phyloP scores from a whole-genome alignment of 768 basidiomycete genomes.

The Pulveroboletus sp. region DNA sequence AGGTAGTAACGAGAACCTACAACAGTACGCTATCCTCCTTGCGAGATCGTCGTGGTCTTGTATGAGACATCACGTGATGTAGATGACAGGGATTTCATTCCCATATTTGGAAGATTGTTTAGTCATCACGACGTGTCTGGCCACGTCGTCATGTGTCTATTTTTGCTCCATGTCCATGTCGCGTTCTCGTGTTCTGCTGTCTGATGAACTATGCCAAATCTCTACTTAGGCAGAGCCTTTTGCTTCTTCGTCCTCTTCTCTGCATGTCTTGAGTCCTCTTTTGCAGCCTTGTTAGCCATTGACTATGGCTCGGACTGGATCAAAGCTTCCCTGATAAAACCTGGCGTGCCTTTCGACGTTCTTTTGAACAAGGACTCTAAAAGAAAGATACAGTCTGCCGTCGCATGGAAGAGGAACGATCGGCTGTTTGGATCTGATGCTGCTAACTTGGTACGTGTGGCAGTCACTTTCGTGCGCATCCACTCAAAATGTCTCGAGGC shows the following conservation, averaged over 20 bases:
- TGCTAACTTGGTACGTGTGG: slow-evolving; percentile 67
- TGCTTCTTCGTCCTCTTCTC: slow-evolving; percentile 23
- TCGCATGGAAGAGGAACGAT: slow-evolving; percentile 90
- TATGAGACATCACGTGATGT: no score
- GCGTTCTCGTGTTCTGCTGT: slow-evolving; percentile 6
- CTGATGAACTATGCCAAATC: slow-evolving; percentile 21
- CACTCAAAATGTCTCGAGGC: slow-evolving; percentile 48
- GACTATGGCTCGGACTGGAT: slow-evolving; percentile 99
- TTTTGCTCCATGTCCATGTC: slow-evolving; percentile 3
- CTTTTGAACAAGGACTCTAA: slow-evolving; percentile 96
- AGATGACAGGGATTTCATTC: no score
- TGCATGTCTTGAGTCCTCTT: slow-evolving; percentile 30
- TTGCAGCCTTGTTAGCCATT: slow-evolving; percentile 84
- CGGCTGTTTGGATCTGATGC: slow-evolving; percentile 88
- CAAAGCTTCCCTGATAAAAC: slow-evolving; percentile 93
- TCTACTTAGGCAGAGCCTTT: slow-evolving; percentile 26
- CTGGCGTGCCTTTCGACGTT: slow-evolving; percentile 92
- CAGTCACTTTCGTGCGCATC: background rate
- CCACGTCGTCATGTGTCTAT: slow-evolving; percentile 18
- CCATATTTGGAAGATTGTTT: background rate
- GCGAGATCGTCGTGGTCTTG: no score
- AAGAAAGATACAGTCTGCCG: slow-evolving; percentile 85
- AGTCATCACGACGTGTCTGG: slow-evolving; percentile 22
- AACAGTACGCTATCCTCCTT: no score
- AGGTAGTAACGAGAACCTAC: no score